Evolutionary conservation across 805 yeast species (phyloP).

Genomic region (Wickerhamiella sergipiensis): DNA sequence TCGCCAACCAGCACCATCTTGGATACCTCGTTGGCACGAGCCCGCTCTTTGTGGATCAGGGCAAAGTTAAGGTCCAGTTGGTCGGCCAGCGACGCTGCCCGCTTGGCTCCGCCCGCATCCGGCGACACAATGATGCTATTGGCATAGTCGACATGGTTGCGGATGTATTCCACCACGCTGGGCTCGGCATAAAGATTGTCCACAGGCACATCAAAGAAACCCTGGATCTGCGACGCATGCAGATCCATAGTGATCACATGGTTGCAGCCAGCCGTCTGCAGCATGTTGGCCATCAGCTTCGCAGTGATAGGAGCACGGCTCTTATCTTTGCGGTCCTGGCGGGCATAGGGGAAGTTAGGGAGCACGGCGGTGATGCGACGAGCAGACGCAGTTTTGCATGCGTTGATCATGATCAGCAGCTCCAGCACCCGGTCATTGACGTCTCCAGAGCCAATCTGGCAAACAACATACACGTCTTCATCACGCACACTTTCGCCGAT

Average conservation of each 20-base stretch:
- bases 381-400: slow-evolving; percentile 91
- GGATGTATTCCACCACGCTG: slow-evolving; percentile 69
- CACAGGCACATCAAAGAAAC: slow-evolving; percentile 90
- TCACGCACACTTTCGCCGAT: slow-evolving; percentile 83
- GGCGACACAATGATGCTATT: slow-evolving; percentile 81
- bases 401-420: slow-evolving; percentile 77
- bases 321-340: slow-evolving; percentile 95
- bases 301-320: slow-evolving; percentile 96
- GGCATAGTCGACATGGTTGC: slow-evolving; percentile 41
- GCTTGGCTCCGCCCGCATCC: slow-evolving; percentile 98
- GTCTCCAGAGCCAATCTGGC: slow-evolving; percentile 74
- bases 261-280: slow-evolving; percentile 90
- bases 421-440: slow-evolving; percentile 83
- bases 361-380: slow-evolving; percentile 88
- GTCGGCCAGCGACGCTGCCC: slow-evolving; percentile 96
- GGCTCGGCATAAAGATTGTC: slow-evolving; percentile 97
- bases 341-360: slow-evolving; percentile 94
- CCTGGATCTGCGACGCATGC: slow-evolving; percentile 97
- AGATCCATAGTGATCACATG: slow-evolving; percentile 96
- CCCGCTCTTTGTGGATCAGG: slow-evolving; percentile 92
- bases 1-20: slow-evolving; percentile 96
- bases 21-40: slow-evolving; percentile 92
- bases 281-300: slow-evolving; percentile 80
- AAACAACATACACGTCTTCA: slow-evolving; percentile 56
- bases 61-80: slow-evolving; percentile 88